Percentiles rank a stretch among this genome's conserved stretches.
Conservation (phyloP, 257 asterid genomes). For the Osmanthus fragrans region DNA sequence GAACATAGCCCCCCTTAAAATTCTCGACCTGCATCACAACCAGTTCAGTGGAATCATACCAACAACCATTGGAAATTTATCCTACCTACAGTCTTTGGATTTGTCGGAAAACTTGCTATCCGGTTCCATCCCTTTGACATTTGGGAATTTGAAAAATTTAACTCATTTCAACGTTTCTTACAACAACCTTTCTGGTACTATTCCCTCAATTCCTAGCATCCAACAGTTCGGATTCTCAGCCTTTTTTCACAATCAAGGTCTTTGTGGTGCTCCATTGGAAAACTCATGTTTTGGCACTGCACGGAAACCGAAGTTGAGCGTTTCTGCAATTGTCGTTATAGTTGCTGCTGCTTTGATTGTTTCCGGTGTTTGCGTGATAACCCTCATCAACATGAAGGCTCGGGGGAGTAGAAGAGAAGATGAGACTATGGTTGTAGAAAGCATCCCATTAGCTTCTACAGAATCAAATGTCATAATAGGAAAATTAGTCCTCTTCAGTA, state of each 20-base stretch:
- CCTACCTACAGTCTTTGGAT: slow-evolving; percentile 64
- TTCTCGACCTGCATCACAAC: slow-evolving; percentile 77
- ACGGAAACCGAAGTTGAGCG: slow-evolving; percentile 63
- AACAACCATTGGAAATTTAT: slow-evolving; percentile 53
- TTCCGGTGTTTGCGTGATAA: slow-evolving; percentile 65
- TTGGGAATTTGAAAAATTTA: slow-evolving; percentile 55
- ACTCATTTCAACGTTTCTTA: slow-evolving; percentile 76
- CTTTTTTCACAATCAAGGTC: slow-evolving; percentile 67
- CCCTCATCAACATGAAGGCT: slow-evolving; percentile 69
- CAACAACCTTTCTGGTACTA: slow-evolving; percentile 74
- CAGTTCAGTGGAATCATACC: slow-evolving; percentile 70
- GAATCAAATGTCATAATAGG: slow-evolving; percentile 82
- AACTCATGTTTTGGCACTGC: slow-evolving; percentile 42
- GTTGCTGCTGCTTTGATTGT: slow-evolving; percentile 81
- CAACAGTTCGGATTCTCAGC: slow-evolving; percentile 63
- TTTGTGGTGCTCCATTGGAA: slow-evolving; percentile 77
- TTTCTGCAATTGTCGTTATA: slow-evolving; percentile 72
- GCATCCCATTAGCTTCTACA: slow-evolving; percentile 75
- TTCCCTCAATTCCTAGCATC: slow-evolving; percentile 62
- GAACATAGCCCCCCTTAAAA: slow-evolving; percentile 63
- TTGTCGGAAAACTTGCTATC: slow-evolving; percentile 62
- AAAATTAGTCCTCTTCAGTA: slow-evolving; percentile 82
- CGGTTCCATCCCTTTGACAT: slow-evolving; percentile 59
- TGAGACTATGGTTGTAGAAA: slow-evolving; percentile 54
- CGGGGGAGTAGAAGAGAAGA: slow-evolving; percentile 54